A percentile compares a stretch with the other conserved stretches of the same genome.
phyloP scores from a whole-genome alignment of 805 yeast genomes.

The Candida nonsorbophila region DNA sequence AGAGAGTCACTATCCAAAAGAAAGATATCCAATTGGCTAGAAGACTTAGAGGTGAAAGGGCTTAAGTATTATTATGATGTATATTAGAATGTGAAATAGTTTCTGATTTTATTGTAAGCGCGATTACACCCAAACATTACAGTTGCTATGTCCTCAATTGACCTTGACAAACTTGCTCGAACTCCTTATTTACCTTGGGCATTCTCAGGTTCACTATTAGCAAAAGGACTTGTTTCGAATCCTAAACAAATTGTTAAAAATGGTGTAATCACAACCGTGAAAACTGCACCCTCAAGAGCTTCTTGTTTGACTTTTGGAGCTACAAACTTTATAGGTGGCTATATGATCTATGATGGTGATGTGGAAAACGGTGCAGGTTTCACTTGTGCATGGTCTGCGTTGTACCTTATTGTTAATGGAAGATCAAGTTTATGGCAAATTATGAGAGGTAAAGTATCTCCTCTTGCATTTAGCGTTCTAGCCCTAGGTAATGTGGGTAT shows the following conservation, averaged over 20 bases:
- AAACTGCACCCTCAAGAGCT: conserved; percentile 31
- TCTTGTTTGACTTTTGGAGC: conserved; percentile 55
- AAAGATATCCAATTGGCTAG: conserved; percentile 48
- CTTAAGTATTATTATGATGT: no score
- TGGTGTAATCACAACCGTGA: conserved; percentile 12
- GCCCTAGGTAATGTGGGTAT: conserved; percentile 59
- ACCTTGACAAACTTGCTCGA: neutral
- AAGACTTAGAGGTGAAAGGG: conserved; percentile 49
- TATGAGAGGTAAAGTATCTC: conserved; percentile 56
- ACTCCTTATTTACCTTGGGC: neutral
- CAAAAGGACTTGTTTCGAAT: neutral
- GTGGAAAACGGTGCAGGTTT: conserved; percentile 77
- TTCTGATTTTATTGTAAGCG: no score
- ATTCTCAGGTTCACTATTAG: neutral
- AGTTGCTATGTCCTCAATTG: neutral
- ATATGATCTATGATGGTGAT: conserved; percentile 75
- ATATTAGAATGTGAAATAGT: no score
- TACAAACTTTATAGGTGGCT: conserved; percentile 62
- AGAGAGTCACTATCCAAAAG: conserved; percentile 48
- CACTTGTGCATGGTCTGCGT: conserved; percentile 71
- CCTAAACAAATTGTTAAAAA: conserved; percentile 10
- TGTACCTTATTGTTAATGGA: conserved; percentile 71
- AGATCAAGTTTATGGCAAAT: conserved; percentile 47
- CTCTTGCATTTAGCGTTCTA: conserved; percentile 50
- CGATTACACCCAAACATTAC: neutral